A percentile compares a stretch with the other conserved stretches of the same genome.
These are phyloP conservation scores for Pyrrhoderma noxium DNA, from an alignment of 1,284 basidiomycete species.

Conservation along the genomic window DNA sequence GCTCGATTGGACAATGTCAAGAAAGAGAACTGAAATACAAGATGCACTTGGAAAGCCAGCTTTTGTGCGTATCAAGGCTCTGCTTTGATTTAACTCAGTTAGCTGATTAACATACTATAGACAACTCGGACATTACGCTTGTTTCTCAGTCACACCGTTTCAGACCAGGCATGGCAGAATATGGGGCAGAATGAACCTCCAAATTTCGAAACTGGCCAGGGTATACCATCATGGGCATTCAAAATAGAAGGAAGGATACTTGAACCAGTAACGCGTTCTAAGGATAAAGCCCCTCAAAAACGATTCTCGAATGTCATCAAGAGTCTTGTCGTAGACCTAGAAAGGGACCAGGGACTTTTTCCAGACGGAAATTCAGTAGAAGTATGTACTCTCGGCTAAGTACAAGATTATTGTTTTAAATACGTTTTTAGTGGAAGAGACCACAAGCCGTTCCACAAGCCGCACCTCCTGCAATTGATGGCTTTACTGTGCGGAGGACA, in stretches of 20 bases:
- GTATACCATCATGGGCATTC: slow-evolving; percentile 86
- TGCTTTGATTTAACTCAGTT: neutral
- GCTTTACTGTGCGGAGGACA: slow-evolving; percentile 81
- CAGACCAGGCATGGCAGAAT: slow-evolving; percentile 80
- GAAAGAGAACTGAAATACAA: slow-evolving; percentile 86
- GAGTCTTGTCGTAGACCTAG: slow-evolving; percentile 80
- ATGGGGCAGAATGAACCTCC: slow-evolving; percentile 26
- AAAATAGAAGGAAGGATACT: slow-evolving; percentile 86
- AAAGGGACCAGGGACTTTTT: slow-evolving; percentile 77
- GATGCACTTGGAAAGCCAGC: slow-evolving; percentile 66
- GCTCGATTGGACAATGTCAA: slow-evolving; percentile 91
- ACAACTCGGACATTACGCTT: slow-evolving; percentile 81
- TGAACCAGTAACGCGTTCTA: slow-evolving; percentile 43
- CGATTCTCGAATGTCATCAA: slow-evolving; percentile 89
- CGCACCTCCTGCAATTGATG: slow-evolving; percentile 66
- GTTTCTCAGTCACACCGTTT: slow-evolving; percentile 85
- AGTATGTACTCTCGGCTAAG: slow-evolving; percentile 33
- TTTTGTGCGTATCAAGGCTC: slow-evolving; percentile 32
- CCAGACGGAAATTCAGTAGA: slow-evolving; percentile 78
- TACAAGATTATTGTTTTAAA: neutral
- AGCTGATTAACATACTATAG: slow-evolving; percentile 32
- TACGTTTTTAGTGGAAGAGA: slow-evolving; percentile 59
- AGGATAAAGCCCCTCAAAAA: slow-evolving; percentile 59
- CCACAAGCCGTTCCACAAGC: slow-evolving; percentile 28
- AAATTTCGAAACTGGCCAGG: slow-evolving; percentile 61